Percentiles rank a stretch among this genome's conserved stretches.
These are phyloP conservation scores for Trichoderma sp. DNA, from an alignment of 2,329 filamentous ascomycete genomes.

Conservation along the genomic window DNA sequence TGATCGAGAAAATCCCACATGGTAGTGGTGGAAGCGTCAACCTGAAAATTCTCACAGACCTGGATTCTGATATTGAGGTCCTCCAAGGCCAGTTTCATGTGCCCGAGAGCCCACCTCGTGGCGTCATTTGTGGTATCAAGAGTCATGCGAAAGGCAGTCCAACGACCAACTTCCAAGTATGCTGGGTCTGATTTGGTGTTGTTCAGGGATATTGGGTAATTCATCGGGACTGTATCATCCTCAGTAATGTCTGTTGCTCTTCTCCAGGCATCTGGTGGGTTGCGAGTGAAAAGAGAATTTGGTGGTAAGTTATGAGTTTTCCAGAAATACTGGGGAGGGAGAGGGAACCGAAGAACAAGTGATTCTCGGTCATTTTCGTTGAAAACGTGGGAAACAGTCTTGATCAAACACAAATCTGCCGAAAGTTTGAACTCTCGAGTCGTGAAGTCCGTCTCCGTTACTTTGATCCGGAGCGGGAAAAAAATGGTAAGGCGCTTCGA, in stretches of 20 bases:
- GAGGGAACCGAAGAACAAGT: constrained; percentile 48
- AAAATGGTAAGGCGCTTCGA: constrained; percentile 31
- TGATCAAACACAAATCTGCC: constrained; percentile 47
- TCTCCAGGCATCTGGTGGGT: constrained; percentile 45
- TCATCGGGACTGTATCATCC: constrained; percentile 32
- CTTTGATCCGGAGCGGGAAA: constrained; percentile 30
- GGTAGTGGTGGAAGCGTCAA: constrained; percentile 28
- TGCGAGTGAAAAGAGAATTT: constrained; percentile 38
- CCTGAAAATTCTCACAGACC: constrained; percentile 40
- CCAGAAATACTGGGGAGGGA: constrained; percentile 50
- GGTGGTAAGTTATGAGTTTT: constrained; percentile 32
- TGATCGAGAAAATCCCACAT: constrained; percentile 37
- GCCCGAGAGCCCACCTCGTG: constrained; percentile 35
- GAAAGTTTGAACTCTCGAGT: constrained; percentile 40
- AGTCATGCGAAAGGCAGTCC: constrained; percentile 54
- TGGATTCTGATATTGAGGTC: constrained; percentile 70
- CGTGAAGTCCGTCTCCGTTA: constrained; percentile 10
- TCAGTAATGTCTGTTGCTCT: constrained; percentile 48
- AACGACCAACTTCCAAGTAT: constrained; percentile 49
- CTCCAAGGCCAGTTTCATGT: constrained; percentile 54
- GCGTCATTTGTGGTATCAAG: constrained; percentile 33
- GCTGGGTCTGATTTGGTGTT: background rate
- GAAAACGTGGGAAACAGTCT: constrained; percentile 38
- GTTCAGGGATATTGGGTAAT: constrained; percentile 22
- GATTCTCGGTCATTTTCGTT: constrained; percentile 31